phyloP scores from a whole-genome alignment of 1,284 basidiomycete species.

The Ceratobasidium sp. region DNA sequence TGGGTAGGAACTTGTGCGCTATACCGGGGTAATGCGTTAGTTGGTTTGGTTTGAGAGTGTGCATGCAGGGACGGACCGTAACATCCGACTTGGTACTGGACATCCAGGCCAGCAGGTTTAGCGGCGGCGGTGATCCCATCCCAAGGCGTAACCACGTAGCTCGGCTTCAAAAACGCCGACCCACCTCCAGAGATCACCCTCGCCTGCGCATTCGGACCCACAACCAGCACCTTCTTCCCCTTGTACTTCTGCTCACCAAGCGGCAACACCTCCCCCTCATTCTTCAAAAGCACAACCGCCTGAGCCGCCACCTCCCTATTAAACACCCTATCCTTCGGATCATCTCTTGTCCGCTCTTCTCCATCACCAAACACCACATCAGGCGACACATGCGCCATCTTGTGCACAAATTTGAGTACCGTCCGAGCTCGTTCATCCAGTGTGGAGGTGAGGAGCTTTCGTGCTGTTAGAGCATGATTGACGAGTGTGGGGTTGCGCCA shows the following conservation, averaged over 20 bases:
- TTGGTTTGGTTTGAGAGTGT: slow-evolving; percentile 2
- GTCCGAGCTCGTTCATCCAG: slow-evolving; percentile 67
- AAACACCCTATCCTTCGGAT: slow-evolving; percentile 63
- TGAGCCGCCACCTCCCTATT: slow-evolving; percentile 69
- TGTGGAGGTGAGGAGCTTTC: slow-evolving; percentile 64
- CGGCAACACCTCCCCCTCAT: slow-evolving; percentile 63
- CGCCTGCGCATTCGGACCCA: slow-evolving; percentile 61
- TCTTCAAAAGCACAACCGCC: slow-evolving; percentile 77
- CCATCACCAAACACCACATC: slow-evolving; percentile 74
- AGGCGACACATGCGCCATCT: slow-evolving; percentile 65
- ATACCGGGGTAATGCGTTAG: slow-evolving; percentile 19
- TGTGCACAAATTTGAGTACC: slow-evolving; percentile 68
- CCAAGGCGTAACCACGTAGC: slow-evolving; percentile 64
- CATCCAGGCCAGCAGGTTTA: slow-evolving; percentile 59
- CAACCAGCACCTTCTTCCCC: slow-evolving; percentile 58
- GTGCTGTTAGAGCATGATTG: slow-evolving; percentile 65
- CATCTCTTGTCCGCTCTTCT: slow-evolving; percentile 67
- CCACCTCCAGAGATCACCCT: slow-evolving; percentile 64
- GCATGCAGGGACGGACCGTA: slow-evolving; percentile 59
- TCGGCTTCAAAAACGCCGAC: slow-evolving; percentile 61
- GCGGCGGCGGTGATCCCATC: slow-evolving; percentile 65
- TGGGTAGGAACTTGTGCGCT: slow-evolving; percentile 71
- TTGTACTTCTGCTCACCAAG: slow-evolving; percentile 53
- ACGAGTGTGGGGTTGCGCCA: slow-evolving; percentile 70
- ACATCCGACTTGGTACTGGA: slow-evolving; percentile 67